Conservation (phyloP, 192 early-diverging fungal species). For the Diversispora epigaea region DNA sequence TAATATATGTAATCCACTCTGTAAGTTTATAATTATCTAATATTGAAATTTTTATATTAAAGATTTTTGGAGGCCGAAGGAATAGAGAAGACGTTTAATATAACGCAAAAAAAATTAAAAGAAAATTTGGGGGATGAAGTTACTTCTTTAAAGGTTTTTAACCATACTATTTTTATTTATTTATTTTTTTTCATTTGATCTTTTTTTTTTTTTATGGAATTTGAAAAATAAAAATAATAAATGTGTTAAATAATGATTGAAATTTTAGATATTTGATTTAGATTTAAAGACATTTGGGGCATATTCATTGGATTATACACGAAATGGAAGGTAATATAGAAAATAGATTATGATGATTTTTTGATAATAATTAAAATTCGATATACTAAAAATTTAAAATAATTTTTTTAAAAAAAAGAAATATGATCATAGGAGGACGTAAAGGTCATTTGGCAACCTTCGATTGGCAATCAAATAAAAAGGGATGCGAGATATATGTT, state of each 20-base stretch:
- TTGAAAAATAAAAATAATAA: too few species aligned
- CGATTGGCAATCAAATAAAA: constrained; percentile 82
- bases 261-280: constrained; percentile 69
- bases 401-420: constrained; percentile 26
- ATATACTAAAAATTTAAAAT: not conserved
- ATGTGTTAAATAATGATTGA: too few species aligned
- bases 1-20: not conserved
- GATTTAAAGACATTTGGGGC: constrained; percentile 80
- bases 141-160: constrained; percentile 64
- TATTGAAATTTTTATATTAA: not conserved
- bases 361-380: not conserved
- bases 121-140: constrained; percentile 77
- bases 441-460: constrained; percentile 90
- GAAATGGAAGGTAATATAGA: constrained; percentile 60
- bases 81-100: constrained; percentile 86
- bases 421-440: constrained; percentile 71
- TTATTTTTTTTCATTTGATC: not conserved
- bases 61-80: constrained; percentile 88
- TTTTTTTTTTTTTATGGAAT: not conserved
- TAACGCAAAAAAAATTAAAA: constrained; percentile 66
- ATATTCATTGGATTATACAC: constrained; percentile 87
- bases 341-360: constrained; percentile 4
- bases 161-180: not conserved
- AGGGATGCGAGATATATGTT: constrained; percentile 81
- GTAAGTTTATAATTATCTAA: too few species aligned